Percentiles rank a stretch among this genome's conserved stretches.
These are phyloP conservation scores for Irpex lacteus DNA, from an alignment of 1,284 basidiomycete species.

Conservation along the genomic window DNA sequence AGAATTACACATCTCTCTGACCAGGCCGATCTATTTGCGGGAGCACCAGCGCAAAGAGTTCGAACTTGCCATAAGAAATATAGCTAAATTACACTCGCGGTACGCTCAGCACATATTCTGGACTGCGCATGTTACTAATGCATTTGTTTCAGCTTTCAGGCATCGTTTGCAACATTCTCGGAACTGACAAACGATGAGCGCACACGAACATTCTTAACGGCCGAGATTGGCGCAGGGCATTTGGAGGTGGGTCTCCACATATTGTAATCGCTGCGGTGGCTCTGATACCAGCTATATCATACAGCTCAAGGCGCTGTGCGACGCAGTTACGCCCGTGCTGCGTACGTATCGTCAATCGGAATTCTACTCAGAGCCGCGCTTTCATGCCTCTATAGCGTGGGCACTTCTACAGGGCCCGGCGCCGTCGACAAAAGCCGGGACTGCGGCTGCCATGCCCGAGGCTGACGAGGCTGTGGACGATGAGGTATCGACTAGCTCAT, in stretches of 20 bases:
- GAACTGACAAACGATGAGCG: conserved; percentile 76
- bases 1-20: conserved; percentile 72
- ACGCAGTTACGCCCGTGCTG: conserved; percentile 52
- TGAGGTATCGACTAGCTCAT: neutral
- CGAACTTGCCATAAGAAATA: conserved; percentile 50
- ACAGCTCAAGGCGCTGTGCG: conserved; percentile 54
- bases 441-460: neutral
- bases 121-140: neutral
- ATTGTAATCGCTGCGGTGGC: conserved; percentile 5
- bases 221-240: conserved; percentile 79
- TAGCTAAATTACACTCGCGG: conserved; percentile 46
- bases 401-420: conserved; percentile 38
- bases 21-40: conserved; percentile 73
- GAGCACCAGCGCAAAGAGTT: conserved; percentile 72
- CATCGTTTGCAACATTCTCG: conserved; percentile 69
- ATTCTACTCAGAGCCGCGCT: conserved; percentile 72
- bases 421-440: neutral
- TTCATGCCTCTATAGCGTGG: conserved; percentile 84
- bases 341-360: conserved; percentile 60
- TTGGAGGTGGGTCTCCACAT: conserved; percentile 45
- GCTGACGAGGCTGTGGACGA: neutral
- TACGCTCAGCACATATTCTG: conserved; percentile 32
- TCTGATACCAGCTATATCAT: neutral
- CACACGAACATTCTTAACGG: conserved; percentile 69
- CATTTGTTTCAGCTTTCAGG: conserved; percentile 50